A percentile compares a stretch with the other conserved stretches of the same genome.
These are phyloP conservation scores for Daldinia decipiens DNA, from an alignment of 495 filamentous ascomycete genomes.

Conservation along the genomic window DNA sequence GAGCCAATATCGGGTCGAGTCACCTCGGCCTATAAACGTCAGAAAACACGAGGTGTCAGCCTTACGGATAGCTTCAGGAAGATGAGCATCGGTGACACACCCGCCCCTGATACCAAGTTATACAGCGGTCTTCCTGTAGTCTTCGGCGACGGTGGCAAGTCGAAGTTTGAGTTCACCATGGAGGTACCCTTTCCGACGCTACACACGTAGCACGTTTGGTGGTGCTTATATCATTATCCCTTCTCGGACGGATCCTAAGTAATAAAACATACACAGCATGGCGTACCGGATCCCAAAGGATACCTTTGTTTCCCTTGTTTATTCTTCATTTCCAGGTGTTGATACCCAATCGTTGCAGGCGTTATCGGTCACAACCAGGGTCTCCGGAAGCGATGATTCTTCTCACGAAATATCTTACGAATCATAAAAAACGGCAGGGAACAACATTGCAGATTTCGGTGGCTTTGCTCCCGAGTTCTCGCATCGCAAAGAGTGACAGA, in stretches of 20 bases:
- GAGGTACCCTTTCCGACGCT: constrained; percentile 17
- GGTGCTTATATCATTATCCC: not conserved
- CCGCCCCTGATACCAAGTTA: not conserved
- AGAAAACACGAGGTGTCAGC: constrained; percentile 11
- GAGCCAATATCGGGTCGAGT: constrained; percentile 8
- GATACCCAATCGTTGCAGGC: constrained; percentile 41
- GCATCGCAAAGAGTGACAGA: not conserved
- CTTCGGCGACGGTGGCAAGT: constrained; percentile 43
- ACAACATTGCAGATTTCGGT: not conserved
- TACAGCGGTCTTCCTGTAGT: constrained; percentile 36
- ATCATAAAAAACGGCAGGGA: constrained; percentile 16
- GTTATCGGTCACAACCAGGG: constrained; percentile 28
- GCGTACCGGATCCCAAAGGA: constrained; percentile 10
- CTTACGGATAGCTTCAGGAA: constrained; percentile 18
- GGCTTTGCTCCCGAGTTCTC: not conserved
- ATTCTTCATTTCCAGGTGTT: constrained; percentile 25
- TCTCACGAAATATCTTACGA: constrained; percentile 22
- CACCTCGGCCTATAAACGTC: constrained; percentile 19
- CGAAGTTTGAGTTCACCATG: constrained; percentile 41
- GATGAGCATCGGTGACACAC: not conserved
- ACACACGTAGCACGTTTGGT: constrained; percentile 4
- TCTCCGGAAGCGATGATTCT: constrained; percentile 1
- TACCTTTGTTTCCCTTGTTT: constrained; percentile 8
- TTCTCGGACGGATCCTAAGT: not conserved
- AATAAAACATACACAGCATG: not conserved